These are phyloP conservation scores for Xylaria sp. DNA, from an alignment of 2,329 filamentous ascomycete genomes.

Conservation along the genomic window DNA sequence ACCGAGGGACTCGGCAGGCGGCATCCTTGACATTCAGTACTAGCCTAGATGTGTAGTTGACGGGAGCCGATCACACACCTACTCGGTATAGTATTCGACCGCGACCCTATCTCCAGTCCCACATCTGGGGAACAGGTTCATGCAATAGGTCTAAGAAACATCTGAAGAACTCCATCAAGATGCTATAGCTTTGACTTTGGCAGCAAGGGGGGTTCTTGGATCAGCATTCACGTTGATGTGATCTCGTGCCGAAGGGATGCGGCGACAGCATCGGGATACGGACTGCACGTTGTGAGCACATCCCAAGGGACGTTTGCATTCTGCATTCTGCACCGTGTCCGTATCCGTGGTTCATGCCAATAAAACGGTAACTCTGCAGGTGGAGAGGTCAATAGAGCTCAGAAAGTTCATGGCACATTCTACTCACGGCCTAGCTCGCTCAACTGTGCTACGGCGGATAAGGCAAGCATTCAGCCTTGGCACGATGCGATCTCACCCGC, in stretches of 20 bases:
- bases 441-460: constrained; percentile 26
- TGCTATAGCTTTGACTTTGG: background rate
- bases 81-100: constrained; percentile 13
- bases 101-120: constrained; percentile 34
- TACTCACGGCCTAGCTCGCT: constrained; percentile 47
- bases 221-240: background rate
- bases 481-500: constrained; percentile 38
- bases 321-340: constrained; percentile 21
- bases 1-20: constrained; percentile 33
- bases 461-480: constrained; percentile 42
- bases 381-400: constrained; percentile 22
- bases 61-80: constrained; percentile 6
- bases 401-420: constrained; percentile 46
- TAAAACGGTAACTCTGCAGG: constrained; percentile 15
- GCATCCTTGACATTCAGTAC: constrained; percentile 11
- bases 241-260: background rate
- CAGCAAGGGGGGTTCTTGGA: background rate
- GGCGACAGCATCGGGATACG: constrained; percentile 19
- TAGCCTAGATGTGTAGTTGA: constrained; percentile 5
- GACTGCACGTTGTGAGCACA: constrained; percentile 19
- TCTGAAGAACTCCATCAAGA: background rate
- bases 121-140: background rate
- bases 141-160: background rate
- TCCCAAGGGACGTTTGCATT: constrained; percentile 20
- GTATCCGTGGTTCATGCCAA: constrained; percentile 15